Evolutionary conservation across 2,329 filamentous ascomycete species (phyloP).

Genomic region (Pseudogymnoascus sp.): DNA sequence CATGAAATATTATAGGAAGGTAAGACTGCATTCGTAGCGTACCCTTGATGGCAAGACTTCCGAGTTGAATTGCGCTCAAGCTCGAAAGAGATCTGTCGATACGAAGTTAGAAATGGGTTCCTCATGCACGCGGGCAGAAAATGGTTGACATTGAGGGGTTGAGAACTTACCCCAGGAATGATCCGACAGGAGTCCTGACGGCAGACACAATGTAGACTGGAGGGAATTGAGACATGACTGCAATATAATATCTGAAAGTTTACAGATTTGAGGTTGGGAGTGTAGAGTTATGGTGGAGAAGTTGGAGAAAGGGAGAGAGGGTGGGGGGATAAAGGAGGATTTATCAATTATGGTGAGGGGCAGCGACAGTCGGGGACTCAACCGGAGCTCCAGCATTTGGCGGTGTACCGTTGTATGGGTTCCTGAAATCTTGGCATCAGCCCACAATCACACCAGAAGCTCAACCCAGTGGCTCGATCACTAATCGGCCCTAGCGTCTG

Average conservation of each 20-base stretch:
- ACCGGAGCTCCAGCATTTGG: slow-evolving; percentile 6
- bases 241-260: slow-evolving; percentile 10
- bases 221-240: slow-evolving; percentile 69
- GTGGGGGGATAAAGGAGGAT: slow-evolving; percentile 9
- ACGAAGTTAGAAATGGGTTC: slow-evolving; percentile 15
- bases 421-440: slow-evolving; percentile 4
- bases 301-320: slow-evolving; percentile 7
- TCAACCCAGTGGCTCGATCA: not conserved
- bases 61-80: slow-evolving; percentile 78
- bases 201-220: slow-evolving; percentile 94
- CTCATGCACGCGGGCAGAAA: slow-evolving; percentile 42
- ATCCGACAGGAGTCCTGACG: slow-evolving; percentile 84
- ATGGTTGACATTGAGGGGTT: slow-evolving; percentile 47
- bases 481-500: not conserved
- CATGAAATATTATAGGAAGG: not conserved
- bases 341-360: slow-evolving; percentile 13
- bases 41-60: slow-evolving; percentile 90
- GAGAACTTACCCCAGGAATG: slow-evolving; percentile 75
- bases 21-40: slow-evolving; percentile 19
- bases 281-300: not conserved
- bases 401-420: not conserved
- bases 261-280: slow-evolving; percentile 11
- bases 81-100: slow-evolving; percentile 72
- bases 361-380: not conserved
- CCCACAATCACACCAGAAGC: not conserved